Base-by-base conservation (phyloP, 2,329 filamentous ascomycete genomes). In the Penicillium sp. region DNA sequence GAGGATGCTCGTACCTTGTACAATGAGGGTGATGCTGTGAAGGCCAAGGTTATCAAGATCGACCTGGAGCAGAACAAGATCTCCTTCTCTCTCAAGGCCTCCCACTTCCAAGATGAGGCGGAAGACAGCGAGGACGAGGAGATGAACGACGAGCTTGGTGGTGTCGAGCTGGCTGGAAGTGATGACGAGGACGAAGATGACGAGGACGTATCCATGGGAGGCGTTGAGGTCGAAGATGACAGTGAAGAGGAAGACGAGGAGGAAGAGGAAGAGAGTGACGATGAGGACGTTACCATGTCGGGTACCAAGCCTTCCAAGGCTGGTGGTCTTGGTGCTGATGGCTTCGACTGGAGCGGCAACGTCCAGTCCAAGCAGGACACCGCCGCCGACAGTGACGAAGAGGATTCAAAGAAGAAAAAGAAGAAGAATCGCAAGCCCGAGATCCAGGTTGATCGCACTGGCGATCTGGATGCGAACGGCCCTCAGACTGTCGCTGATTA, bases 401-500 rank as follows among this genome's bases (percentile, higher is more conserved):
- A 67, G 16, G 61, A 70, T 29, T 65, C 73, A 2, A 53, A 54
- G 36, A 80, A 80, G 61, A 88, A 87, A 76, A 87, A 86, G 70
- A 90, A 86, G 76, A 93, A 90, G 77, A 81, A 82, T 58, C 85
- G 84, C 69, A 90, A 88, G 75, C 79, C 85, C 1, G 86, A 88
- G 65, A 89, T 92, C 65, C 86, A 93, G 63, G 81, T 94, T 47
- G 95, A 99, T 69, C 85, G 85, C 59, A 99, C 93, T 4, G 94
- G 88, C n/a, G 89, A 96, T 63, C 83, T 99, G 10, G 91, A 96
- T 70, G 85, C 83, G 43, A 85, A 92, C 62, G 93, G 93, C 0
- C 94, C 94, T 2, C 91, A 95, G 69, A 93, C 90, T 1, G 83
- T 89, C 15, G 89, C 88, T 57, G 95, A 99, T 73, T 99, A 91